phyloP scores from a whole-genome alignment of 306 rosid species.

The Betula pendula region DNA sequence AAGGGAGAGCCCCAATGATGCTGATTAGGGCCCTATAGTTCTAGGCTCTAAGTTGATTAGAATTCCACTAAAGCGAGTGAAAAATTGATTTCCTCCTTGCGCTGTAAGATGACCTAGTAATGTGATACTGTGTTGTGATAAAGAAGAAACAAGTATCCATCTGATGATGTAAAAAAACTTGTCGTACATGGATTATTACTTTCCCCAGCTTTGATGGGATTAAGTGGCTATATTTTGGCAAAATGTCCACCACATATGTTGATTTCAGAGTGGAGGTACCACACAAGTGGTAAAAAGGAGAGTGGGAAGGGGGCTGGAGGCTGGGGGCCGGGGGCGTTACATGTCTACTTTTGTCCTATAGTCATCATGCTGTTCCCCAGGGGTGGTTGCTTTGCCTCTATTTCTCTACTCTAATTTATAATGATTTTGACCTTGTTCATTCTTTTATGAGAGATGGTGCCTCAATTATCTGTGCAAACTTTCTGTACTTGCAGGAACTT shows the following conservation, averaged over 20 bases:
- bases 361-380: not conserved
- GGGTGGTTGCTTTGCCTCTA: not conserved
- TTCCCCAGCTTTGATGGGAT: not conserved
- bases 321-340: not conserved
- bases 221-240: not conserved
- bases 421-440: not conserved
- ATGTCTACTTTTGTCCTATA: not conserved
- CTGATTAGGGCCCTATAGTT: too few species aligned
- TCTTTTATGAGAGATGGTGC: not conserved
- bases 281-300: not conserved
- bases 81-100: not conserved
- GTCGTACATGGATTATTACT: not conserved
- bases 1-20: too few species aligned
- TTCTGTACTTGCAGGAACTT: slow-evolving; percentile 48
- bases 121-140: not conserved
- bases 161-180: not conserved
- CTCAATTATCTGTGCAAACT: slow-evolving; percentile 11
- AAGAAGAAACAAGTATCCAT: not conserved
- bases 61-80: not conserved
- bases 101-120: not conserved
- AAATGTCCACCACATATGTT: not conserved
- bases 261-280: not conserved
- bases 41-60: not conserved
- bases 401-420: slow-evolving; percentile 1
- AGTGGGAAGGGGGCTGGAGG: not conserved